Evolutionary conservation across 495 filamentous ascomycete species (phyloP), one percentile per base, ranked within the genome.

Genomic region (Penicillium antarcticum): DNA sequence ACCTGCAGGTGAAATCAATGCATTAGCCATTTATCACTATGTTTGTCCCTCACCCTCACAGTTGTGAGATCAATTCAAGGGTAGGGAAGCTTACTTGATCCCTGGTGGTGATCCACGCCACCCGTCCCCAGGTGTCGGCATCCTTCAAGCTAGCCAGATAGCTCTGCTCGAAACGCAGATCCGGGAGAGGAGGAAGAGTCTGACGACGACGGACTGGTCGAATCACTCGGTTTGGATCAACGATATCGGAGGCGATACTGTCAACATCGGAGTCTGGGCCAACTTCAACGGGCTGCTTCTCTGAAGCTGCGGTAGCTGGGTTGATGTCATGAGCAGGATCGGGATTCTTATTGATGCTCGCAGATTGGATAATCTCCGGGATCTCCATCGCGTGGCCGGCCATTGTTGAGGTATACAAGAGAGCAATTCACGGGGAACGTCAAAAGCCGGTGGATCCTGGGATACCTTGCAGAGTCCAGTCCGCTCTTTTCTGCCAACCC

Each of bases 141-240:
- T 80, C 75, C 56, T 82, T 80, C 47, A 98, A 83, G 65, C 89
- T 92, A 41, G 85, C 85, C 35, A 98, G 76, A 63, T 97, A 97
- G 72, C 91, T 95, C 79, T 98, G 94, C 75, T 98, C 94, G 68
- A 97, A 97, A 43, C 94, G 79, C 56, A 98, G 71, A 69, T 98
- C 94, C 1, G 94, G 94, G 60, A 98, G 71, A 1, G 95, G 92
- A 44, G 89, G 89, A 50, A 96, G 81, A 32, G 70, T 79, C 47
- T 67, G 68, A 48, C 61, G 72, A n/a, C 83, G 75, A 11, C 78
- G 71, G 23, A 70, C 45, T 2, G 83, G 78, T 43, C 70, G 73
- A 45, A 88, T 60, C 36, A 82, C 76, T 46, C 73, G 79, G 47
- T 74, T 76, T n/a, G 80, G 63, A 38, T 76, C 68, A 13, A 78